Evolutionary conservation across 73 alveolate species (phyloP), one percentile per base, ranked within the genome.

Genomic region (Paramecium octaurelia): DNA sequence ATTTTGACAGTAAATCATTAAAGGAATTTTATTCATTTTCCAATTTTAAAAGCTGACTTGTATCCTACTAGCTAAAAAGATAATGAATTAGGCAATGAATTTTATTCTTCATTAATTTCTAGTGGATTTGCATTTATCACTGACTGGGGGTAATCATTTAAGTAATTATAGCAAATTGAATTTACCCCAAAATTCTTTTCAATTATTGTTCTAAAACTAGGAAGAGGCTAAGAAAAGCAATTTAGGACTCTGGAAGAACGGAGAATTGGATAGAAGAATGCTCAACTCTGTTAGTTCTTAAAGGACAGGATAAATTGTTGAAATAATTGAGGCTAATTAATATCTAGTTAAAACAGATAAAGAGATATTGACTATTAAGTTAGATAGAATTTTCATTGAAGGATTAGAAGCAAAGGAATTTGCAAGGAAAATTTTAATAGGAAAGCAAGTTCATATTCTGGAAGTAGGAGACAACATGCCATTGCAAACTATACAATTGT

Each of bases 401-500:
- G 91, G 91, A 80, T 80, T 43, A 7, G 91, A 80, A 23, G 91
- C 91, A 1, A 80, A 80, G 46, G 91, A 80, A 35, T 80, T n/a
- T 46, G 73, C 91, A 2, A 40, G 91, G 20, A 80, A 48, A 44
- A 44, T 80, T 44, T 24, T 80, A 24, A 80, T 80, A 24, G 91
- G 91, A 40, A 80, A 80, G 73, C 16, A 42, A 46, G 91, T 80
- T 20, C 27, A 80, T 11, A 42, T 80, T 12, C n/a, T 80, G 8
- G 20, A 80, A 20, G 34, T 80, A 27, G 91, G 91, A 8, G 91
- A 80, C 6, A 48, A 42, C 21, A n/a, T 44, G 21, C 91, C 91
- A 24, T 23, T 34, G n/a, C 46, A 80, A 38, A 42, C 91, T 0
- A 80, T 80, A 7, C 24, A 80, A 80, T 48, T 80, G 14, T 31